Conservation (phyloP, 192 early-diverging fungal genomes). For the Entophlyctis luteolus region DNA sequence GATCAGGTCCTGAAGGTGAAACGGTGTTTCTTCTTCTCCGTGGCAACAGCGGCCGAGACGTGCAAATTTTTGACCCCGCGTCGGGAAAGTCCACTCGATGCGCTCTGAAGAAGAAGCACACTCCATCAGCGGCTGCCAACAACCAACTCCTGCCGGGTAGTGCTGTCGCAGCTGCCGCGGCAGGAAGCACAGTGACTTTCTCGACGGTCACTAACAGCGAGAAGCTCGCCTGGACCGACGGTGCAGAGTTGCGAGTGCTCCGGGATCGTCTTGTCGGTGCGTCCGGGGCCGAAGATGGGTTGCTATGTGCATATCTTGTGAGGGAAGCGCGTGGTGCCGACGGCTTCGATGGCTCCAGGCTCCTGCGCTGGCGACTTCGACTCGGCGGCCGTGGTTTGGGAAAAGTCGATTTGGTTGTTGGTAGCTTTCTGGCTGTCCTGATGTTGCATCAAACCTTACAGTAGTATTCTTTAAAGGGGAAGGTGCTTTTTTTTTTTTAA, state of each 20-base stretch:
- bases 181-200: not conserved
- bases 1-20: no score
- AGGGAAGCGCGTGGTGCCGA: not conserved
- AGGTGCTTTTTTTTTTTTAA: no score
- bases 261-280: not conserved
- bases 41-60: not conserved
- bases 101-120: no score
- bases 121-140: no score
- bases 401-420: not conserved
- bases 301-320: not conserved
- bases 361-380: not conserved
- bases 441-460: not conserved
- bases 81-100: not conserved
- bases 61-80: not conserved
- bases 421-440: not conserved
- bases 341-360: not conserved
- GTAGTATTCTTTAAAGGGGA: no score
- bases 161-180: not conserved
- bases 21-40: not conserved
- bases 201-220: not conserved
- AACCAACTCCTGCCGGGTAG: no score
- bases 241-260: not conserved
- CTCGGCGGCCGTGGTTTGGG: conserved; percentile 11
- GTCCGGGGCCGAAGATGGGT: not conserved
- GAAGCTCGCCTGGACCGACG: not conserved